Evolutionary conservation across 2,329 filamentous ascomycete species (phyloP), one percentile per base, ranked within the genome.

Genomic region (Stagonosporopsis tanaceti): DNA sequence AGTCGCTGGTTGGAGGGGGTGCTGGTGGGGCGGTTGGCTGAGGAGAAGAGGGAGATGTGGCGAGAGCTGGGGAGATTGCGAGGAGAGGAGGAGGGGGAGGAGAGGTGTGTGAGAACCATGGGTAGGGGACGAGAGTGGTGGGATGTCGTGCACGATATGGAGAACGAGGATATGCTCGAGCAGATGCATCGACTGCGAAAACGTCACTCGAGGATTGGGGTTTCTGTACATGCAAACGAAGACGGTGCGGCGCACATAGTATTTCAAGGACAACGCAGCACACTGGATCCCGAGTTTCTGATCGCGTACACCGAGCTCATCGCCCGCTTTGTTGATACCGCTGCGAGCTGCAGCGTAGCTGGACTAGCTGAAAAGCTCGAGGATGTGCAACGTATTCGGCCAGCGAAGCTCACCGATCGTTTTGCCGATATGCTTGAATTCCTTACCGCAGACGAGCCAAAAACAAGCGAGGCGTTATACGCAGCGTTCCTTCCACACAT

Each of bases 1-100:
- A 28, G 52, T 35, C 24, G 52, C 24, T 55, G 52, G 52, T 20
- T 44, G n/a, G 52, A 50, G 25, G 32, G 45, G 17, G 5, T 30
- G 32, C 8, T 42, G 11, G n/a, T 45, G 52, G 17, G 38, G 32
- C 24, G 15, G 24, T 32, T 25, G 32, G 25, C 38, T 14, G 17
- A 6, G 39, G 17, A 27, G 39, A 35, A 27, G 39, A 48, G 11
- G 8, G 30, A 34, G 6, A 20, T 9, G 30, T 32, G 30, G 30
- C 30, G 8, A 4, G 30, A 32, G 30, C 30, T 12, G 12, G 30
- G 11, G 7, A 32, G 14, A 14, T 22, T 6, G 27, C 15, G 27
- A 2, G 22, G 24, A 2, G 12, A 38, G 1, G 37, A 48, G 30
- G 20, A 24, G 5, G 22, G 24, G 1, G 12, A 38, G 1, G 37